Base-by-base conservation (phyloP, 2,329 filamentous ascomycete species). In the Scedosporium apiospermum region DNA sequence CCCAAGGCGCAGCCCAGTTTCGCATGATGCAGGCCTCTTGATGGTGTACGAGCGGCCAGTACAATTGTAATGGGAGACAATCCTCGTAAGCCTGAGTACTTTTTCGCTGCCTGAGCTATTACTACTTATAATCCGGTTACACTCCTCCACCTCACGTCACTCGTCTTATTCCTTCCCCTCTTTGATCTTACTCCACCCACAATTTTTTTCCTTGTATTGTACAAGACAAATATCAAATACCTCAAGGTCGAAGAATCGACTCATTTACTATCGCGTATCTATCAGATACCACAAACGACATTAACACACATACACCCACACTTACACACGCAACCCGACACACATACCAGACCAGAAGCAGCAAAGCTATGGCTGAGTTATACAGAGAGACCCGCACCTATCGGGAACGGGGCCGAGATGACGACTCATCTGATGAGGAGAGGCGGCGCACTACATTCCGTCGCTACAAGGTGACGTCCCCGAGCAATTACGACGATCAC, bases 381-480 rank as follows among this genome's bases (percentile, higher is more conserved):
- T 62, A 62, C 53, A 62, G 42, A 41, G 61, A 62, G 51, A 27
- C 61, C 53, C 58, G 58, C 12, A 49, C 42, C 30, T 60, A 60
- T 46, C 61, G 61, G 16, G 53, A 62, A 23, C 61, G 61, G 23
- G 61, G 26, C 6, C 60, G 49, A 30, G 49, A 62, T 23, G 53
- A 58, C 41, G 18, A 69, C 55, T 69, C 72, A 30, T 76, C 72
- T 14, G 77, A 79, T 65, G 80, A 81, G 62, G 78, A 81, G 59
- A 71, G 73, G 51, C 78, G 77, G 71, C 75, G 73, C 67, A 75
- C 72, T 64, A 77, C 78, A n/a, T 75, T 82, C 62, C 78, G 77
- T 65, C 77, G 80, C 62, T 83, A 83, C 74, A 82, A 82, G 69
- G 79, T 82, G 30, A 71, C 72, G 7, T 72, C 69, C 61, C 74